phyloP scores from a whole-genome alignment of 2,329 filamentous ascomycete genomes.

The Achaetomium macrosporum region DNA sequence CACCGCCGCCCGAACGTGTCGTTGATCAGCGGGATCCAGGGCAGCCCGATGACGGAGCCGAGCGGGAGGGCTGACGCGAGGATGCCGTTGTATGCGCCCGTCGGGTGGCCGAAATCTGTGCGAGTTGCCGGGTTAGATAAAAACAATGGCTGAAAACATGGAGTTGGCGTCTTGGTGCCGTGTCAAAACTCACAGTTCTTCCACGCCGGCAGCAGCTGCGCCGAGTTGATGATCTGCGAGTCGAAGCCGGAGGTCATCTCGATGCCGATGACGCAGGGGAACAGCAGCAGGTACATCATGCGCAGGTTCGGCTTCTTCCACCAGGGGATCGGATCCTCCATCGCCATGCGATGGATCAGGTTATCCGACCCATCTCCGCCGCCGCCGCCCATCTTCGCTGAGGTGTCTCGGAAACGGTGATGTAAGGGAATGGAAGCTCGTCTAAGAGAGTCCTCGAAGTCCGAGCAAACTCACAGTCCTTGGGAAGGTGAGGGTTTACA shows the following conservation, averaged over 20 bases:
- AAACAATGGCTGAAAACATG: no score
- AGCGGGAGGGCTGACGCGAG: constrained; percentile 55
- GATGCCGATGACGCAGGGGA: constrained; percentile 53
- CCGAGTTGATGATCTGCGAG: constrained; percentile 37
- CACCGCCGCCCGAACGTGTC: constrained; percentile 50
- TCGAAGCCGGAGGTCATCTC: constrained; percentile 56
- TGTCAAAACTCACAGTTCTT: constrained; percentile 37
- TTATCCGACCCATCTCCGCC: constrained; percentile 17
- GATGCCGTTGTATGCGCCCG: constrained; percentile 45
- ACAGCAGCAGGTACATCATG: constrained; percentile 47
- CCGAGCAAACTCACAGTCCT: not conserved
- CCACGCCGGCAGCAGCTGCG: constrained; percentile 35
- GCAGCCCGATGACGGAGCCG: constrained; percentile 53
- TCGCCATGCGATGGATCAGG: constrained; percentile 37
- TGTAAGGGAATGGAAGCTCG: not conserved
- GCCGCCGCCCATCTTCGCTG: constrained; percentile 20
- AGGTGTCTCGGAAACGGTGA: not conserved
- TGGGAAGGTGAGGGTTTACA: not conserved
- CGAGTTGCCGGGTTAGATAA: not conserved
- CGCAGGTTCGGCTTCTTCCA: constrained; percentile 53
- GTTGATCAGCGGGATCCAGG: constrained; percentile 51
- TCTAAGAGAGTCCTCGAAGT: not conserved
- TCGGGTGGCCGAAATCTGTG: constrained; percentile 41
- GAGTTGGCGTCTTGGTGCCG: constrained; percentile 35
- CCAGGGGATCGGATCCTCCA: constrained; percentile 41